Conservation (phyloP, 2,329 filamentous ascomycete genomes). For the Cercospora brassicicola region DNA sequence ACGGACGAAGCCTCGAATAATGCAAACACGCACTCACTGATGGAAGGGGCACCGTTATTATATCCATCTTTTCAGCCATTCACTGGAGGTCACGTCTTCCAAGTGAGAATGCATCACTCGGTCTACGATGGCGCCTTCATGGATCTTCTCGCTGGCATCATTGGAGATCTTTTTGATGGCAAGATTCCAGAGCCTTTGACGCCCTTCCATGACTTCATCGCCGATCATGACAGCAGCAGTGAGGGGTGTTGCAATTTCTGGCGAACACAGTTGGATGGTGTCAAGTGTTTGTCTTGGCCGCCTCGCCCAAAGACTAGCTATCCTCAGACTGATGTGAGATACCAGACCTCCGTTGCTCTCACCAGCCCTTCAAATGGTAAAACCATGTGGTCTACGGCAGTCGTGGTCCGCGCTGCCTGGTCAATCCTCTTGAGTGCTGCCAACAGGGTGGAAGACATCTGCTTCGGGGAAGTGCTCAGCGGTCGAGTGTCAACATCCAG, state of each 20-base stretch:
- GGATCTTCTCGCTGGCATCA: background rate
- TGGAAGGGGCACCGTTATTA: background rate
- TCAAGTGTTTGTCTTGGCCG: background rate
- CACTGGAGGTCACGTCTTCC: background rate
- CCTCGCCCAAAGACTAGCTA: background rate
- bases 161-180: background rate
- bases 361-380: background rate
- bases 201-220: background rate
- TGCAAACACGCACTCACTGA: background rate
- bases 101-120: background rate
- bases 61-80: background rate
- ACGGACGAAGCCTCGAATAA: background rate
- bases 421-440: background rate
- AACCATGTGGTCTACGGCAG: background rate
- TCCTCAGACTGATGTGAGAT: background rate
- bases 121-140: background rate
- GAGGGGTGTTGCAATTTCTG: background rate
- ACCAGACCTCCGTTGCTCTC: background rate
- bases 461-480: background rate
- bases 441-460: background rate
- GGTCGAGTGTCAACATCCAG: background rate
- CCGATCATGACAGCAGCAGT: background rate
- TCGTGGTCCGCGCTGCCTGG: background rate
- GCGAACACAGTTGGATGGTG: background rate
- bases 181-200: background rate